Evolutionary conservation across 164 flowering plant genomes (phyloP).

Genomic region (Vitis rotundifolia): DNA sequence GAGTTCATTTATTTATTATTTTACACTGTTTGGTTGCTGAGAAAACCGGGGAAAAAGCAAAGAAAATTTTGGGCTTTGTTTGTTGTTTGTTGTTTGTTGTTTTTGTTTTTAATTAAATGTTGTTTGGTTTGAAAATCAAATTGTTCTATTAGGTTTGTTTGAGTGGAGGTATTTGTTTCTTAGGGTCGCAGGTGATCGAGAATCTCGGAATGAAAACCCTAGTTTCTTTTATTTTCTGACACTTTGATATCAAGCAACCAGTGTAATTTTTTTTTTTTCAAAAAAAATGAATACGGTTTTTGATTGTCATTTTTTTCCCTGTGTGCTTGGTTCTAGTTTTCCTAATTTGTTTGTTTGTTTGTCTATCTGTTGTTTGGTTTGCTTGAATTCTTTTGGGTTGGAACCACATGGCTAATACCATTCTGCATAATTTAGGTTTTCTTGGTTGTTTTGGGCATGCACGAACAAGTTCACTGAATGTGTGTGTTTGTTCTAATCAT

Average conservation of each 20-base stretch:
- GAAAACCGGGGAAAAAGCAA: slow-evolving; percentile 9
- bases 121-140: background rate
- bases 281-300: no score
- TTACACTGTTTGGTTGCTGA: slow-evolving; percentile 15
- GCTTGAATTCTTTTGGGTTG: no score
- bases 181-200: background rate
- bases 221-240: background rate
- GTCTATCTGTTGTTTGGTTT: no score
- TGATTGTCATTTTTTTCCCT: no score
- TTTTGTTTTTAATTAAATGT: background rate
- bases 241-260: background rate
- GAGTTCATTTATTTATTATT: background rate
- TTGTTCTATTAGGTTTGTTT: background rate
- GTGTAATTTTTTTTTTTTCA: background rate
- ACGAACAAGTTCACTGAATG: no score
- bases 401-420: no score
- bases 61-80: background rate
- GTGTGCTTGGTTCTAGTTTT: no score
- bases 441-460: no score
- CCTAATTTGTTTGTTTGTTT: no score
- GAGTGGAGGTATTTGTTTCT: background rate
- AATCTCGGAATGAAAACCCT: no score
- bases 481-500: no score
- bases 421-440: no score
- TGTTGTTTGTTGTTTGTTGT: background rate